These are phyloP conservation scores for Darksidea phi DNA, from an alignment of 495 filamentous ascomycete species.

Conservation along the genomic window DNA sequence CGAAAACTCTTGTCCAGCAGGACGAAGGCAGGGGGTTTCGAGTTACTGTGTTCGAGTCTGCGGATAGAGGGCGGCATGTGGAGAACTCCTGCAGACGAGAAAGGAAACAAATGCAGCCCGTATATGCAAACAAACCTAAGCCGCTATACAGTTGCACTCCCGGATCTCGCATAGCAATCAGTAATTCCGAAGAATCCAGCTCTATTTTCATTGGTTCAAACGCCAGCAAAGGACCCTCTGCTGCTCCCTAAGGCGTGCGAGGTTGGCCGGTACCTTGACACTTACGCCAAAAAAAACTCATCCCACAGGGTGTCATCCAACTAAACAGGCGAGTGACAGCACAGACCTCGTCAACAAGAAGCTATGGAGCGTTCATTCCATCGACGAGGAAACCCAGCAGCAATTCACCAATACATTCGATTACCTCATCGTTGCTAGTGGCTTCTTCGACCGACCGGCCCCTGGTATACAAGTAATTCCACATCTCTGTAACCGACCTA, in stretches of 20 bases:
- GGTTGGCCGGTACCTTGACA: constrained; percentile 69
- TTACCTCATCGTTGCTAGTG: constrained; percentile 69
- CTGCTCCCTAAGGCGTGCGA: constrained; percentile 72
- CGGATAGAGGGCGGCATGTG: constrained; percentile 71
- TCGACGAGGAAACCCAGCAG: background rate
- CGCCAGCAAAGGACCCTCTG: constrained; percentile 47
- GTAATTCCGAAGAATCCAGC: constrained; percentile 35
- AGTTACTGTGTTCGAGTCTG: constrained; percentile 69
- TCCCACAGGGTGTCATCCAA: constrained; percentile 50
- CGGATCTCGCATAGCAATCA: constrained; percentile 69
- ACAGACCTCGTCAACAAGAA: constrained; percentile 39
- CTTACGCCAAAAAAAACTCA: constrained; percentile 60
- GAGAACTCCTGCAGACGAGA: constrained; percentile 52
- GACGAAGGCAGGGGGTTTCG: constrained; percentile 57
- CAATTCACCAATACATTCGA: constrained; percentile 55
- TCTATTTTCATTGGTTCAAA: constrained; percentile 8
- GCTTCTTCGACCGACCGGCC: constrained; percentile 66
- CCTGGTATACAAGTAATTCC: constrained; percentile 44
- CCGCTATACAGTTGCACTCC: constrained; percentile 74
- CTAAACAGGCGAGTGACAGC: constrained; percentile 55
- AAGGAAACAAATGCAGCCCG: constrained; percentile 51
- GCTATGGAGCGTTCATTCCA: constrained; percentile 54
- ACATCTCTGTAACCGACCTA: constrained; percentile 63
- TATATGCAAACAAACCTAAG: constrained; percentile 78
- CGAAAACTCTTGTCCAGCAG: constrained; percentile 71